Evolutionary conservation across 2,329 filamentous ascomycete species (phyloP), one percentile per base, ranked within the genome.

Genomic region (Fusarium citri): DNA sequence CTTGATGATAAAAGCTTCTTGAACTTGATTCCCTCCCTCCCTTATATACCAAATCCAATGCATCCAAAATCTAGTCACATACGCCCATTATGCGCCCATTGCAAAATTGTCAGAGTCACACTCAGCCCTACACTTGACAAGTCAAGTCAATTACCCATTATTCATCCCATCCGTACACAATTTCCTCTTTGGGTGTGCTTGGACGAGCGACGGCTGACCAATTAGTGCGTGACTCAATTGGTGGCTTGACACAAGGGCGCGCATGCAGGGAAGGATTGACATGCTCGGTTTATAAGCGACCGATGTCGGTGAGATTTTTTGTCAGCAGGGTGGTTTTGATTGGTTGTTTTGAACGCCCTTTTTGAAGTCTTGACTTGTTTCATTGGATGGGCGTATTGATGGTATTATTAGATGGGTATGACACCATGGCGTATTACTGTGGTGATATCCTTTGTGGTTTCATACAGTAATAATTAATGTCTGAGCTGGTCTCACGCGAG

Each of bases 271-370:
- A 7, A 22, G 16, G 10, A 20, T 20, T 11, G 16, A 53, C 49
- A 42, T 42, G 49, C 9, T n/a, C 9, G 18, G 49, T 41, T 53
- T 53, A 16, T 53, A 53, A 53, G 34, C 49, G 23, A 40, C 34
- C 49, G 34, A 53, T 53, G 49, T 53, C 49, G 49, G 49, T 53
- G 23, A 53, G 23, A 53, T 3, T 22, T 25, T 53, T 28, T 50
- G 15, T 53, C n/a, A 53, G 49, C 31, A 53, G 14, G 15, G 8
- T 1, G 3, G 2, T 2, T 5, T 7, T 43, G 3, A 53, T 53
- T 53, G 34, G 49, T 20, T 18, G 18, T 4, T 9, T 16, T 15
- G 48, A 15, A 9, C 16, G 18, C 25, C 48, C 3, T 25, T 20
- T 11, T n/a, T 12, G 0, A n/a, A 37, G 10, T 37, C 9, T 14